Evolutionary conservation across 805 yeast species (phyloP), one percentile per base, ranked within the genome.

Genomic region (Pichia heedii): DNA sequence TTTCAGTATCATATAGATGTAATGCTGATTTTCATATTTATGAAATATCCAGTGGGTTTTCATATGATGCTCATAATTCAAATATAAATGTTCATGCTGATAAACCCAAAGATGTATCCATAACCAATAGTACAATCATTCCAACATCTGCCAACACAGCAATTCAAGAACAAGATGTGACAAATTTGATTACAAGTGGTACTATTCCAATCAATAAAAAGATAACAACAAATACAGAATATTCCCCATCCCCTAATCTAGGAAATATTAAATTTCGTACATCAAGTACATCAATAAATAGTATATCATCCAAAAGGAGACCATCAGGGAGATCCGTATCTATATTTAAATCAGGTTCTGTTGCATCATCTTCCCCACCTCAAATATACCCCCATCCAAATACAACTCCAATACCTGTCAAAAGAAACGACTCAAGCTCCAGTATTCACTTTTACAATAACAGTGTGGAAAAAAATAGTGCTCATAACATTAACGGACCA

Each of bases 1-100:
- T 85, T 7, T 77, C 93, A 0, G 93, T 86, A 1, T 81, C 94
- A 2, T 90, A 84, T 55, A 71, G 98, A 44, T 71, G 68, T 33
- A 82, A 87, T 56, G 70, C 78, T 49, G 73, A 76, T 38, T 90
- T 90, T 62, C 65, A 72, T 33, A 29, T 29, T 29, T 29, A 29
- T 29, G 32, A 29, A 15, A 12, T 16, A 4, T 3, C 32, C 1
- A 13, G 16, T 15, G 3, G 15, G 12, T 29, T 29, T 8, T 7
- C 32, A 13, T 29, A 29, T 29, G 32, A 29, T 29, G 32, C 32
- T 15, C 32, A 29, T 15, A n/a, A 29, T 8, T 16, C 32, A 15
- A 12, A 29, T 29, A 2, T 29, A 4, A 29, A 16, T 15, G 12
- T 29, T 16, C 32, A 29, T 13, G 12, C 7, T 29, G 32, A 76